Percentiles rank a stretch among this genome's conserved stretches.
phyloP scores from a whole-genome alignment of 2,329 filamentous ascomycete genomes.

The Fusarium acutatum region DNA sequence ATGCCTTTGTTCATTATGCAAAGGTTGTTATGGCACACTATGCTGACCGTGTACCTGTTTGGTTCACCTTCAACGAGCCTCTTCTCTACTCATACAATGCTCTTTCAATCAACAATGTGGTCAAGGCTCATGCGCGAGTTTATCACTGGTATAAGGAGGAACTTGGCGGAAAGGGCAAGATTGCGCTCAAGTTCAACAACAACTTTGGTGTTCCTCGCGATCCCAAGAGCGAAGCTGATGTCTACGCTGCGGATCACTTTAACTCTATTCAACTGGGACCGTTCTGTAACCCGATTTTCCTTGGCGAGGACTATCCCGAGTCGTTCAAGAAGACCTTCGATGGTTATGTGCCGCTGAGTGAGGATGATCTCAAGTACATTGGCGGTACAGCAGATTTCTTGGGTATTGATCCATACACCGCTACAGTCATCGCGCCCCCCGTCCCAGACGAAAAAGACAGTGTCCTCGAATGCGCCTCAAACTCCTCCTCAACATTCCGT shows the following conservation, averaged over 20 bases:
- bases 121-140: constrained; percentile 59
- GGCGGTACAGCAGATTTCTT: constrained; percentile 63
- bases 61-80: constrained; percentile 65
- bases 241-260: constrained; percentile 57
- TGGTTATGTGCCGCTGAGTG: constrained; percentile 56
- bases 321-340: constrained; percentile 55
- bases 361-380: constrained; percentile 58
- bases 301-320: constrained; percentile 60
- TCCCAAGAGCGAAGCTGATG: constrained; percentile 49
- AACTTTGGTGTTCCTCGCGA: constrained; percentile 61
- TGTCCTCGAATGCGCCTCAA: constrained; percentile 57
- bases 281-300: constrained; percentile 62
- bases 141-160: constrained; percentile 64
- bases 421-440: constrained; percentile 61
- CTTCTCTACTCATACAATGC: constrained; percentile 52
- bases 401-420: constrained; percentile 66
- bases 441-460: constrained; percentile 46
- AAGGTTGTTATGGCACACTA: constrained; percentile 61
- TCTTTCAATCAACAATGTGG: constrained; percentile 50
- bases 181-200: constrained; percentile 59
- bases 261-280: constrained; percentile 58
- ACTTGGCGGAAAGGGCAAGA: constrained; percentile 58
- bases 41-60: constrained; percentile 59
- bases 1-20: constrained; percentile 62
- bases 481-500: constrained; percentile 54